Evolutionary conservation across 169 alveolate species (phyloP).

Genomic region (Eimeria acervulina): DNA sequence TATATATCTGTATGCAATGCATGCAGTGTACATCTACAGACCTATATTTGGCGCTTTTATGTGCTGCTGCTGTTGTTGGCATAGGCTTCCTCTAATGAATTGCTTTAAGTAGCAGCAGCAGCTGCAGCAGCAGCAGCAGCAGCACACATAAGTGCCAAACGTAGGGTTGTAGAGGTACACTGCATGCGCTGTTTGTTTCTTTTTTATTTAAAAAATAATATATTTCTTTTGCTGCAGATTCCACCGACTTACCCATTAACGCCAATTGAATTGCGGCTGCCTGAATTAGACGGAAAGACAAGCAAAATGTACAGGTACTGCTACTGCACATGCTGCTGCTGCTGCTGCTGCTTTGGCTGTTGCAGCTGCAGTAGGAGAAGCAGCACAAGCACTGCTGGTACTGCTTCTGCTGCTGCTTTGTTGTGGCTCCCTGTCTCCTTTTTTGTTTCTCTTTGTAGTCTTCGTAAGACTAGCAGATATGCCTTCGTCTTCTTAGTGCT

Average conservation of each 20-base stretch:
- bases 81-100: no score
- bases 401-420: neutral
- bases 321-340: neutral
- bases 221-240: slow-evolving; percentile 86
- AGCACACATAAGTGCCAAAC: no score
- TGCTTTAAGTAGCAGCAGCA: no score
- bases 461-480: no score
- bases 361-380: neutral
- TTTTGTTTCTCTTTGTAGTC: neutral
- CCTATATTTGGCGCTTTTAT: no score
- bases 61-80: neutral
- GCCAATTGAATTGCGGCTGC: slow-evolving; percentile 96
- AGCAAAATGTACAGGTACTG: slow-evolving; percentile 96
- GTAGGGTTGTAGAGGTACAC: no score
- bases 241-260: slow-evolving; percentile 98
- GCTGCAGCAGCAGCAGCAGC: no score
- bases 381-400: neutral
- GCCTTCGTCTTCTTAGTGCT: neutral
- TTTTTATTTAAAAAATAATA: neutral
- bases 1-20: no score
- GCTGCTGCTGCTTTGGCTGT: neutral
- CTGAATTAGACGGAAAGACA: slow-evolving; percentile 98
- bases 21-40: neutral
- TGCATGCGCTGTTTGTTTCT: neutral
- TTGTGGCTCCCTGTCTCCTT: neutral